Base-by-base conservation (phyloP, 495 filamentous ascomycete genomes). In the Chaetomium tenue region DNA sequence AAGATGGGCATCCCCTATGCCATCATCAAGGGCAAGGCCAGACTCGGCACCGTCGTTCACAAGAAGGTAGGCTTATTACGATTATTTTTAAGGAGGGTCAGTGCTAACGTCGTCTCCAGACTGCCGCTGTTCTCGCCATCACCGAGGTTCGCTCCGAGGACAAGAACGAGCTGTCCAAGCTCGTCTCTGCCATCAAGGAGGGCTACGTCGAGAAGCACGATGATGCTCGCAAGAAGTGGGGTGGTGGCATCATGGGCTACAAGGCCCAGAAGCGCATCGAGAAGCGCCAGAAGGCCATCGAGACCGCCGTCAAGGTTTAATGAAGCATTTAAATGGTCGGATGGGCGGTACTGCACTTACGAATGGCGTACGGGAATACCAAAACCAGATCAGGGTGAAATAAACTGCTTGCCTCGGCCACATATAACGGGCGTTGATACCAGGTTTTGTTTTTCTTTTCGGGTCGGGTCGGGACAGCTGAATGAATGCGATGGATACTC, bases 1-100 rank as follows among this genome's bases (percentile, higher is more conserved):
- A 99, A 99, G 91, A 98, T 99, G 92, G 95, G 95, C 82, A 86
- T 98, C 70, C 95, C 95, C 61, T 99, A 97, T 79, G 93, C 92
- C 76, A 99, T 99, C 74, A 88, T 98, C 76, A 99, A 98, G 89
- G 95, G 95, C 81, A 99, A 99, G 89, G 93, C 95, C 70, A 87
- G 95, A 80, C 91, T 98, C 73, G 95, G 95, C 72, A 97, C 94
- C 65, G 92, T 98, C 72, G 93, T 99, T 74, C 95, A 98, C 90
- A 95, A 99, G 88, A 99, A 98, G 90, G 90, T 92, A 76, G 42
- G 58, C 28, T n/a, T 16, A 25, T 23, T 15, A 0, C 18, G 15
- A 16, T 28, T 23, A 2, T 5, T 59, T 60, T 20, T 2, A 23
- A 47, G 8, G 50, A n/a, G 30, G 6, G 12, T 33, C 39, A 9